These are phyloP conservation scores for Isabelozyma heimii DNA, from an alignment of 805 yeast genomes.

Conservation along the genomic window DNA sequence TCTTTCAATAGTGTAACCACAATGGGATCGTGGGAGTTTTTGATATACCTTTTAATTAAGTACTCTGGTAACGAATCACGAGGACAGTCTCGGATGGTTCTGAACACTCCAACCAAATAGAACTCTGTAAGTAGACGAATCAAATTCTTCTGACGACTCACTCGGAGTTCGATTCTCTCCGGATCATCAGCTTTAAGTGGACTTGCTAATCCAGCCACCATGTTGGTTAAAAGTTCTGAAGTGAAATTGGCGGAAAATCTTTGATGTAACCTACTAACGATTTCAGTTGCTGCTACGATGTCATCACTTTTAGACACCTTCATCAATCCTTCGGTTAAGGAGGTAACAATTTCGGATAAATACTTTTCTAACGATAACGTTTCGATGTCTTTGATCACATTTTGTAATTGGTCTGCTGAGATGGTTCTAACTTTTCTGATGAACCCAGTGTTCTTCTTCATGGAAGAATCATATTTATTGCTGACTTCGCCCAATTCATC, in stretches of 20 bases:
- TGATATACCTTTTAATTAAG: conserved; percentile 28
- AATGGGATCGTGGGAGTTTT: conserved; percentile 14
- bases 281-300: conserved; percentile 59
- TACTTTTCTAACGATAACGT: conserved; percentile 71
- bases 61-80: conserved; percentile 44
- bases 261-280: conserved; percentile 73
- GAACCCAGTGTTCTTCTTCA: conserved; percentile 80
- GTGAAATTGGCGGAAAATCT: conserved; percentile 60
- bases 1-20: conserved; percentile 25
- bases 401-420: conserved; percentile 44
- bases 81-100: conserved; percentile 41
- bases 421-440: conserved; percentile 66
- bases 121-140: conserved; percentile 58
- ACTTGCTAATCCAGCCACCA: conserved; percentile 38
- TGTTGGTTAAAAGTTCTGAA: conserved; percentile 40
- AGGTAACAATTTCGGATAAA: conserved; percentile 62
- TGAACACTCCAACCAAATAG: conserved; percentile 54
- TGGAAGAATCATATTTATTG: conserved; percentile 61
- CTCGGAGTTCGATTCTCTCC: conserved; percentile 37
- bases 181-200: conserved; percentile 32
- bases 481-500: conserved; percentile 30
- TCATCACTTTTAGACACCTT: conserved; percentile 56
- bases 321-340: conserved; percentile 60
- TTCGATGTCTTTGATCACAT: conserved; percentile 58
- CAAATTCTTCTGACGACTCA: conserved; percentile 44